Percentiles rank a stretch among this genome's conserved stretches.
These are phyloP conservation scores for Endoconidiophora polonica DNA, from an alignment of 2,329 filamentous ascomycete genomes.

Conservation along the genomic window DNA sequence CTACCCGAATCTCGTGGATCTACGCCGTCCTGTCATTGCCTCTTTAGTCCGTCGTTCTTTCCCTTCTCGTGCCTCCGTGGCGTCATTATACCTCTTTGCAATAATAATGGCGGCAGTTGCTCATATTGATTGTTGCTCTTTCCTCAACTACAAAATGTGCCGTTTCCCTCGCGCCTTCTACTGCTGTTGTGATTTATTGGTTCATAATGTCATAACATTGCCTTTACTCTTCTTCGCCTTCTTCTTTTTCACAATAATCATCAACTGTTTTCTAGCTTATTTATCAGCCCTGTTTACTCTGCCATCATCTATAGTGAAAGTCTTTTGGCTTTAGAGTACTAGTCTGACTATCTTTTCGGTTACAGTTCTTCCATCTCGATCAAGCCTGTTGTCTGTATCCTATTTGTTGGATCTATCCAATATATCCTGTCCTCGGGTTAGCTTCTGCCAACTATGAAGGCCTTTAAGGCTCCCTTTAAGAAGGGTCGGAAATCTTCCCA, in stretches of 20 bases:
- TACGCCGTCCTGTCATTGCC: background rate
- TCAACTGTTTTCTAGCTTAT: no score
- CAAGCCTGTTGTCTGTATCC: no score
- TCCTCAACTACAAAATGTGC: background rate
- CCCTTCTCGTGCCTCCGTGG: no score
- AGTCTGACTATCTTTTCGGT: background rate
- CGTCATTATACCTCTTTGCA: background rate
- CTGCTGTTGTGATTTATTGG: background rate
- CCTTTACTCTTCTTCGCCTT: no score
- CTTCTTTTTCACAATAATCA: background rate
- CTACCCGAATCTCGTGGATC: background rate
- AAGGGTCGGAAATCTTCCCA: constrained; percentile 7
- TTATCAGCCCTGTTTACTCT: no score
- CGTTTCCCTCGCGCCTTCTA: background rate
- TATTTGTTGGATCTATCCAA: no score
- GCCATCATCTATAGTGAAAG: no score
- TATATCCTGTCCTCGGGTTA: no score
- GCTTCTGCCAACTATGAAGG: constrained; percentile 7
- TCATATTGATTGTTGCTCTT: background rate
- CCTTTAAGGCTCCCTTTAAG: constrained; percentile 12
- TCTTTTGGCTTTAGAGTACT: background rate
- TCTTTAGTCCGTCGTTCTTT: background rate
- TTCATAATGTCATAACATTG: background rate
- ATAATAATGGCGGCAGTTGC: background rate
- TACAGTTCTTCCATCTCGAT: background rate